Evolutionary conservation across 2,329 filamentous ascomycete species (phyloP).

Genomic region (Monilinia laxa): DNA sequence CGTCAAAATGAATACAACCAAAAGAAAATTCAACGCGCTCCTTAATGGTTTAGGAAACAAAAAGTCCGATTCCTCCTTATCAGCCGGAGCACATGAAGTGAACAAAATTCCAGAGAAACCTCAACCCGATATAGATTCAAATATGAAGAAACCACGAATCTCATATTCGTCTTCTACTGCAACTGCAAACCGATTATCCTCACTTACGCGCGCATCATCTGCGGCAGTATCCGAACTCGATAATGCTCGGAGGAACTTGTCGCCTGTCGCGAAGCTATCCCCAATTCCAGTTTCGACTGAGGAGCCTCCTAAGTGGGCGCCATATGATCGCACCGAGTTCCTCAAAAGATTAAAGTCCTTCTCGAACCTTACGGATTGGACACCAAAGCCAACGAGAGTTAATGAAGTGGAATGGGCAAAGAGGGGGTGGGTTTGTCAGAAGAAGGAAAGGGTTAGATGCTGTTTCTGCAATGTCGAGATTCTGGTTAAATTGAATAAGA

Average conservation of each 20-base stretch:
- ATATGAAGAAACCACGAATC: constrained; percentile 39
- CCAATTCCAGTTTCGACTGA: constrained; percentile 24
- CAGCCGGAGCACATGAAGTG: constrained; percentile 36
- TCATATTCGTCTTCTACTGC: constrained; percentile 26
- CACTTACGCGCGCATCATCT: constrained; percentile 23
- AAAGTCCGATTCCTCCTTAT: constrained; percentile 46
- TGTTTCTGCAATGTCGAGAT: constrained; percentile 82
- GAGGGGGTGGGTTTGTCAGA: constrained; percentile 83
- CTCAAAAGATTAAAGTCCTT: constrained; percentile 81
- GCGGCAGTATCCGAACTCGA: not conserved
- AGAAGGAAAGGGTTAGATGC: constrained; percentile 81
- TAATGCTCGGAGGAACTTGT: constrained; percentile 35
- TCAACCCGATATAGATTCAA: constrained; percentile 29
- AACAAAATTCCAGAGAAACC: constrained; percentile 44
- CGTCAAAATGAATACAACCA: constrained; percentile 66
- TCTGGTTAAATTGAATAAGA: constrained; percentile 72
- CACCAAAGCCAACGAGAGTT: constrained; percentile 82
- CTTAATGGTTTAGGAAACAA: constrained; percentile 62
- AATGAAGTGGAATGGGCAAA: constrained; percentile 95
- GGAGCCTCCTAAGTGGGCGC: constrained; percentile 70
- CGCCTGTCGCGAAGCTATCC: constrained; percentile 26
- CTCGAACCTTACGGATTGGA: constrained; percentile 88
- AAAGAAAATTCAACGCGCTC: constrained; percentile 77
- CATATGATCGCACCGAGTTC: constrained; percentile 80
- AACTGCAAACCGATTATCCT: constrained; percentile 21